These are phyloP conservation scores for Trametes cingulata DNA, from an alignment of 768 basidiomycete species.

Conservation along the genomic window DNA sequence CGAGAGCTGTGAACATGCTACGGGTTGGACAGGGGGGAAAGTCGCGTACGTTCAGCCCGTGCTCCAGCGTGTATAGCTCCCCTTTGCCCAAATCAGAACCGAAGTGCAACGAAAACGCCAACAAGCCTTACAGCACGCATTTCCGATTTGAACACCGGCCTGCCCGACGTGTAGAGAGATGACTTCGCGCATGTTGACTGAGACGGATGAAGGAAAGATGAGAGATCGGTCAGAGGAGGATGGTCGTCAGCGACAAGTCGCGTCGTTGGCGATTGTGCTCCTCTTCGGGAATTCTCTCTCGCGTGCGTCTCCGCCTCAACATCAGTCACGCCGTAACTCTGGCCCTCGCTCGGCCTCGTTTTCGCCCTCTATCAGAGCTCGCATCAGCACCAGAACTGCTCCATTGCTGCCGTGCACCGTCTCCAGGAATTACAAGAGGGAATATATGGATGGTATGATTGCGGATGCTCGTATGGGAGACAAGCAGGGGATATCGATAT, in stretches of 20 bases:
- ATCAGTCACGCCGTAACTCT: slow-evolving; percentile 7
- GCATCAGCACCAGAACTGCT: background rate
- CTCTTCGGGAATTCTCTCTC: slow-evolving; percentile 12
- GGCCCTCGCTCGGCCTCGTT: background rate
- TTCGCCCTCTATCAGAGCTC: background rate
- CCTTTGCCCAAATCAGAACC: slow-evolving; percentile 44
- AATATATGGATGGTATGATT: slow-evolving; percentile 35
- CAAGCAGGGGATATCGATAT: slow-evolving; percentile 33
- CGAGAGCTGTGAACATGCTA: background rate
- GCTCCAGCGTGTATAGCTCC: slow-evolving; percentile 98
- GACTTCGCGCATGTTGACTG: slow-evolving; percentile 77
- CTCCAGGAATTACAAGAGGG: slow-evolving; percentile 19
- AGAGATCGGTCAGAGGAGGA: slow-evolving; percentile 10
- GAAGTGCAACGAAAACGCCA: background rate
- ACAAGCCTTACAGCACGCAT: slow-evolving; percentile 84
- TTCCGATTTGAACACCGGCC: slow-evolving; percentile 93
- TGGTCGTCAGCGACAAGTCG: slow-evolving; percentile 14
- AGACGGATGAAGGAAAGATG: slow-evolving; percentile 22
- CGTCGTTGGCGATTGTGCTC: slow-evolving; percentile 9
- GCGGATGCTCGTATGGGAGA: slow-evolving; percentile 26
- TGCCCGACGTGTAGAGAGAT: slow-evolving; percentile 97
- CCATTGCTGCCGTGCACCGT: slow-evolving; percentile 2
- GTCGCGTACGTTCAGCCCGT: slow-evolving; percentile 78
- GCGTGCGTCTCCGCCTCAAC: background rate
- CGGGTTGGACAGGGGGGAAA: background rate